Evolutionary conservation across 495 filamentous ascomycete genomes (phyloP).

Genomic region (Sordaria brevicollis): DNA sequence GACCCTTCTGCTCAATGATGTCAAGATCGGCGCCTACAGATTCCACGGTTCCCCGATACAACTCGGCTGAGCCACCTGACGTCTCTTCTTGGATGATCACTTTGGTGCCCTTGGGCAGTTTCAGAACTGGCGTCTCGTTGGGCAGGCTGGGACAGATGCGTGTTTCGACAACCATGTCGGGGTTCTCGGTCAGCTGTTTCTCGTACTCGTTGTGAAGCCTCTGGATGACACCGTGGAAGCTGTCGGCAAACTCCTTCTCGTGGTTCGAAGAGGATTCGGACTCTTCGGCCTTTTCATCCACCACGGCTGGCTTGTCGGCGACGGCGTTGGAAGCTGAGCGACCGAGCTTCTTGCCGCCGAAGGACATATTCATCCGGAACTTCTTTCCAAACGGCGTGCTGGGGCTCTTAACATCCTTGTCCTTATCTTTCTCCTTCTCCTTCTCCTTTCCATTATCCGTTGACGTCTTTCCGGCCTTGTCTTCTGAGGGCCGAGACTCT

Average conservation of each 20-base stretch:
- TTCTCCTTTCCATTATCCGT: slow-evolving; percentile 31
- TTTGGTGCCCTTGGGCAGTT: slow-evolving; percentile 66
- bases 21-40: slow-evolving; percentile 69
- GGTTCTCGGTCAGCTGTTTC: slow-evolving; percentile 49
- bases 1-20: slow-evolving; percentile 71
- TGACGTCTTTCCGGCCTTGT: slow-evolving; percentile 18
- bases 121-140: slow-evolving; percentile 76
- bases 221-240: slow-evolving; percentile 70
- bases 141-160: slow-evolving; percentile 67
- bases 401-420: slow-evolving; percentile 62
- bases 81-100: slow-evolving; percentile 95
- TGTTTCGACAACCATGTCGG: slow-evolving; percentile 45
- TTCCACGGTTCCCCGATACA: slow-evolving; percentile 81
- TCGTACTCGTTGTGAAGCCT: slow-evolving; percentile 66
- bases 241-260: slow-evolving; percentile 75
- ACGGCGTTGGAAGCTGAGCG: slow-evolving; percentile 60
- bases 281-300: slow-evolving; percentile 62
- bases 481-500: slow-evolving; percentile 16
- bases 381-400: slow-evolving; percentile 73
- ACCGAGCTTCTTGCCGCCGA: slow-evolving; percentile 69
- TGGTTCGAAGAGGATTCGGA: slow-evolving; percentile 60
- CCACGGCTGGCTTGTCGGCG: slow-evolving; percentile 56
- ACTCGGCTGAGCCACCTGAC: slow-evolving; percentile 80
- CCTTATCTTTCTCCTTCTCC: slow-evolving; percentile 49
- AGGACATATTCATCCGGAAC: slow-evolving; percentile 75